These are phyloP conservation scores for Priceomyces haplophilus DNA, from an alignment of 805 yeast genomes.

Conservation along the genomic window DNA sequence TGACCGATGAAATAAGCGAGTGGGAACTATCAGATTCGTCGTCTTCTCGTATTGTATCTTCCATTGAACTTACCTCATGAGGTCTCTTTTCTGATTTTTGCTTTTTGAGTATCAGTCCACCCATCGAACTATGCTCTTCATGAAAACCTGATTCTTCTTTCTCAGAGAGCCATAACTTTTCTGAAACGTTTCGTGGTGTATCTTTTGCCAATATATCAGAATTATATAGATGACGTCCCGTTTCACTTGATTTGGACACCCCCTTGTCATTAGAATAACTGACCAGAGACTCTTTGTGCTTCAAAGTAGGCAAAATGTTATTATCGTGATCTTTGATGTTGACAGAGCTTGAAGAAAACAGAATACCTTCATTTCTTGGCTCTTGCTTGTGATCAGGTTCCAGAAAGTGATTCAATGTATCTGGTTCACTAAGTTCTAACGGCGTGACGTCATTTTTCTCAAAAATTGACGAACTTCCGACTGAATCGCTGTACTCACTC, in stretches of 20 bases:
- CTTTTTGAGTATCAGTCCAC: background rate
- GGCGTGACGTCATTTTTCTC: background rate
- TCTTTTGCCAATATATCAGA: too few relatives aligned
- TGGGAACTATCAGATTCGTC: conserved; percentile 2
- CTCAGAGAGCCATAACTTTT: background rate
- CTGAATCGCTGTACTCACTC: background rate
- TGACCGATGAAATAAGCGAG: conserved; percentile 5
- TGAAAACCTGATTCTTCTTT: background rate
- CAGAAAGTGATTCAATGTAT: conserved; percentile 1
- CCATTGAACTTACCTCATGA: background rate
- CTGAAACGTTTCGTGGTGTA: background rate
- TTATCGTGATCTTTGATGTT: too few relatives aligned
- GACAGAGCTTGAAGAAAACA: too few relatives aligned
- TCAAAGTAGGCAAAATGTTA: too few relatives aligned
- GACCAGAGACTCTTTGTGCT: too few relatives aligned
- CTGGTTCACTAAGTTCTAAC: background rate
- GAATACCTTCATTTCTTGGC: too few relatives aligned
- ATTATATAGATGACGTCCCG: too few relatives aligned
- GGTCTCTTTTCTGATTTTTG: background rate
- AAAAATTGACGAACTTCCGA: background rate
- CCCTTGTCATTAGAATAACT: too few relatives aligned
- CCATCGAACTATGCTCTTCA: background rate
- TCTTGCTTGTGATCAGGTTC: background rate
- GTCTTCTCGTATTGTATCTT: background rate
- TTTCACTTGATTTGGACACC: too few relatives aligned